These are phyloP conservation scores for Senna tora DNA, from an alignment of 306 rosid genomes.

Conservation along the genomic window DNA sequence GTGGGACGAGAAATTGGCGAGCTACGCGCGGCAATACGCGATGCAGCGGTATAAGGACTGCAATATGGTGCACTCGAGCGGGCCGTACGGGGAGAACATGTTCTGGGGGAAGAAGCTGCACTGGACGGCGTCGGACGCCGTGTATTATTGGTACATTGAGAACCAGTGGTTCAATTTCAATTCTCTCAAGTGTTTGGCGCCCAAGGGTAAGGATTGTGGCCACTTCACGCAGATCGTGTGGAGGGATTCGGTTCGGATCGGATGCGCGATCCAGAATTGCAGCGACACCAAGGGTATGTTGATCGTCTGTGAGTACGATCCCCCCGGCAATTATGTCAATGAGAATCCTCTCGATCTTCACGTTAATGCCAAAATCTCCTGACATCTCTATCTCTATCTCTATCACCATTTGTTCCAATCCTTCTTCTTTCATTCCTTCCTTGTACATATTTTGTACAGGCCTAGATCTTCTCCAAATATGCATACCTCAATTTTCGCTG, in stretches of 20 bases:
- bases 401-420: background rate
- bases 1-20: conserved; percentile 56
- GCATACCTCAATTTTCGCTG: no score
- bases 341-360: conserved; percentile 45
- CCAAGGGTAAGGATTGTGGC: conserved; percentile 38
- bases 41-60: conserved; percentile 40
- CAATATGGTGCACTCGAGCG: conserved; percentile 45
- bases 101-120: conserved; percentile 50
- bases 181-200: conserved; percentile 27
- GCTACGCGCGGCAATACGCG: conserved; percentile 47
- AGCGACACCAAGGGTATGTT: conserved; percentile 14
- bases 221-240: conserved; percentile 78
- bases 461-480: background rate
- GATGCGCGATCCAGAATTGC: conserved; percentile 52
- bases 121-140: conserved; percentile 54
- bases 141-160: conserved; percentile 52
- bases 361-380: background rate
- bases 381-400: background rate
- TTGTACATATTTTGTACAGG: background rate
- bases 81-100: conserved; percentile 56
- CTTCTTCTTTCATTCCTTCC: background rate
- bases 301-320: conserved; percentile 60
- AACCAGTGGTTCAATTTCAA: conserved; percentile 14
- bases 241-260: conserved; percentile 47
- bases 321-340: conserved; percentile 51